These are phyloP conservation scores for Mycosphaerella arachidis DNA, from an alignment of 2,329 filamentous ascomycete genomes.

Conservation along the genomic window DNA sequence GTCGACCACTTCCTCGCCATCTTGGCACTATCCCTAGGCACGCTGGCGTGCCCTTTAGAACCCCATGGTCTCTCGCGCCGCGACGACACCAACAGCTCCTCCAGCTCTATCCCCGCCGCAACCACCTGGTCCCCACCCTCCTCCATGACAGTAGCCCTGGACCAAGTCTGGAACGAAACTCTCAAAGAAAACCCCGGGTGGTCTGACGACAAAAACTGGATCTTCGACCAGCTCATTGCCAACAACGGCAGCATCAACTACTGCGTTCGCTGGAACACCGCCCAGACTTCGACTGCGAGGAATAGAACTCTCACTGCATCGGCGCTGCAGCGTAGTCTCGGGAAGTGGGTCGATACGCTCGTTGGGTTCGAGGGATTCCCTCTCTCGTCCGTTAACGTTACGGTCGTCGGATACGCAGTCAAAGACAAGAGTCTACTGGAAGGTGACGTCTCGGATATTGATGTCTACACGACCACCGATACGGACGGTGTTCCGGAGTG, in stretches of 20 bases:
- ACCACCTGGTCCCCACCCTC: constrained; percentile 8
- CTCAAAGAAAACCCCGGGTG: constrained; percentile 4
- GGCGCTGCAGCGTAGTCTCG: constrained; percentile 36
- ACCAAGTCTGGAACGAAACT: constrained; percentile 10
- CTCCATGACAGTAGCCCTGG: constrained; percentile 4
- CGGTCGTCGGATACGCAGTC: constrained; percentile 46
- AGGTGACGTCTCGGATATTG: constrained; percentile 34
- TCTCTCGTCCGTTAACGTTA: constrained; percentile 37
- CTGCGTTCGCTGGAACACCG: constrained; percentile 46
- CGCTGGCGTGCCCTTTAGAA: no score
- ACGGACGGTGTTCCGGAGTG: constrained; percentile 43
- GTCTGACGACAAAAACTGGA: constrained; percentile 9
- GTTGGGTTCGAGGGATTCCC: constrained; percentile 46
- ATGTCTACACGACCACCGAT: constrained; percentile 44
- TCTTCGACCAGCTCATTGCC: constrained; percentile 7
- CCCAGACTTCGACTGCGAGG: constrained; percentile 34
- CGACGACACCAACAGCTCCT: not conserved
- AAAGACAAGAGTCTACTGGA: constrained; percentile 37
- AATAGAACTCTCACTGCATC: constrained; percentile 39
- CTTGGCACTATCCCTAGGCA: no score
- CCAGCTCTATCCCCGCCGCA: constrained; percentile 3
- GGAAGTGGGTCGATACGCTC: constrained; percentile 43
- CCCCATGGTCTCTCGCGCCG: no score
- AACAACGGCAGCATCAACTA: constrained; percentile 36
- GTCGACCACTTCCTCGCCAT: no score